phyloP scores from a whole-genome alignment of 495 filamentous ascomycete species.

The Poronia punctata region DNA sequence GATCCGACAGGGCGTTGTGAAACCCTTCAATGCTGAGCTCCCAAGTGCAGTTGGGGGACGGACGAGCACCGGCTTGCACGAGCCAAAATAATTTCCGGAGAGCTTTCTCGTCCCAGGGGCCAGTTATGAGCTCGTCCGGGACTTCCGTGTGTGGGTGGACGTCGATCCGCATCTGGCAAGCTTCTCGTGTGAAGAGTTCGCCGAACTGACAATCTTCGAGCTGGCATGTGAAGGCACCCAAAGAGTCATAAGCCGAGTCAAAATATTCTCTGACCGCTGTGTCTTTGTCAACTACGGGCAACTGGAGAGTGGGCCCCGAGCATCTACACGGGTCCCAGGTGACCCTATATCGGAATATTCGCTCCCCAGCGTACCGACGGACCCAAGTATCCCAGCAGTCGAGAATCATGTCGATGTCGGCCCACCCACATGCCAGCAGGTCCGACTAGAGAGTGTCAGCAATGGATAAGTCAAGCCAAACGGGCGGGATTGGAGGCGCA shows the following conservation, averaged over 20 bases:
- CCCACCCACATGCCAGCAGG: slow-evolving; percentile 26
- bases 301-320: no score
- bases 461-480: neutral
- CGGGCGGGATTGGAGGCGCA: slow-evolving; percentile 4
- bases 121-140: slow-evolving; percentile 25
- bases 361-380: slow-evolving; percentile 3
- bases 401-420: slow-evolving; percentile 21
- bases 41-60: slow-evolving; percentile 24
- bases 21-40: slow-evolving; percentile 22
- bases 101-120: slow-evolving; percentile 18
- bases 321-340: no score
- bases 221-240: no score
- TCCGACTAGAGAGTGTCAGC: slow-evolving; percentile 20
- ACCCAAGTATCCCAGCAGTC: slow-evolving; percentile 16
- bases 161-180: slow-evolving; percentile 18
- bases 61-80: slow-evolving; percentile 21
- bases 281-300: no score
- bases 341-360: slow-evolving; percentile 11
- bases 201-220: no score
- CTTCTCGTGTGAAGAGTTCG: neutral
- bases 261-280: no score
- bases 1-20: slow-evolving; percentile 4
- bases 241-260: no score
- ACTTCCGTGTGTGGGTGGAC: slow-evolving; percentile 25
- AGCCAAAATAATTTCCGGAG: slow-evolving; percentile 34